These are phyloP conservation scores for Podila horticola DNA, from an alignment of 192 early-diverging fungal species.

Conservation along the genomic window DNA sequence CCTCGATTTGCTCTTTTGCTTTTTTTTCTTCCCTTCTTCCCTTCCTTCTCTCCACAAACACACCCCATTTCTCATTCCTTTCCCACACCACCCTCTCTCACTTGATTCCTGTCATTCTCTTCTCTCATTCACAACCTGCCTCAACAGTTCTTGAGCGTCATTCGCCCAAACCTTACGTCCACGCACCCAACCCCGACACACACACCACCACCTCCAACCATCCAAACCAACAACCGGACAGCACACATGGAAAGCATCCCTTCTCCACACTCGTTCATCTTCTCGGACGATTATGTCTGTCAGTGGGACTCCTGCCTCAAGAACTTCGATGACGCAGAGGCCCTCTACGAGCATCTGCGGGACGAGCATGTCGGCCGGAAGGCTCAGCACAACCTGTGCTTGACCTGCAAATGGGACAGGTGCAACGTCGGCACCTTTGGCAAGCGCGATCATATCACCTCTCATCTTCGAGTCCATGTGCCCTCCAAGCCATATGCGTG, in stretches of 20 bases:
- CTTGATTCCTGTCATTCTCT: not conserved
- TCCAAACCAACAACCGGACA: not conserved
- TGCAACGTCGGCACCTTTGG: constrained; percentile 72
- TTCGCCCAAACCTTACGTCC: not conserved
- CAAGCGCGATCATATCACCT: constrained; percentile 98
- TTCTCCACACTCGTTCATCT: constrained; percentile 38
- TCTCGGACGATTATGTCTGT: constrained; percentile 52
- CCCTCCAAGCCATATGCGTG: constrained; percentile 92
- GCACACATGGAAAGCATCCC: constrained; percentile 9
- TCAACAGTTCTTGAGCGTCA: not conserved
- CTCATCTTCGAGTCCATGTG: constrained; percentile 94
- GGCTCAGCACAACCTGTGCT: constrained; percentile 85
- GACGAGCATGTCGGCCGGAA: constrained; percentile 94
- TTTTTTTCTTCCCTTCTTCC: not conserved
- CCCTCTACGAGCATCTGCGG: constrained; percentile 86
- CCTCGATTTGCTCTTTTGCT: not conserved
- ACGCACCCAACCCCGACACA: not conserved
- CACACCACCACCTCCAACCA: not conserved
- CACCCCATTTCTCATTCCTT: not conserved
- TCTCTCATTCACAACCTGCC: too few species aligned
- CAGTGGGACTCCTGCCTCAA: constrained; percentile 58
- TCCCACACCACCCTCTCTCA: not conserved
- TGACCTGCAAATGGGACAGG: constrained; percentile 89
- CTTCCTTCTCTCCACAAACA: not conserved
- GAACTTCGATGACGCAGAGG: constrained; percentile 80